Evolutionary conservation across 2,329 filamentous ascomycete genomes (phyloP), one percentile per base, ranked within the genome.

Genomic region (Calonectria fujianensis): DNA sequence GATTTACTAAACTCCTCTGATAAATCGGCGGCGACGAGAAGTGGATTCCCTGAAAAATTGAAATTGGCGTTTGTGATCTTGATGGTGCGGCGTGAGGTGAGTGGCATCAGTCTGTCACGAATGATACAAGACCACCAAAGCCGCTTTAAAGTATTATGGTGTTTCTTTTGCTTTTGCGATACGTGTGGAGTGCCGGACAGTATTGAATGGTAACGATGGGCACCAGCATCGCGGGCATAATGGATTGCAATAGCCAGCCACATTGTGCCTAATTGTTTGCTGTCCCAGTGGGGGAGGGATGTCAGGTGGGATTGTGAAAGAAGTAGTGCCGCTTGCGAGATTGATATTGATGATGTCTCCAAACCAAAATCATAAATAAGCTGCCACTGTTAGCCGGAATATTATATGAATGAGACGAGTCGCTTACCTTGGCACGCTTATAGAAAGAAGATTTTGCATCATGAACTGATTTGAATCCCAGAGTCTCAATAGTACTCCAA

Each of bases 81-180:
- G 45, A 75, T 68, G 31, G 52, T 73, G 8, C 61, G 67, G 18
- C 74, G 74, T n/a, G 74, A 73, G 16, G 70, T 70, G 14, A 76
- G 45, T 7, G 75, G 72, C 61, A 75, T 70, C 2, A 75, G 32
- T 9, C 75, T 51, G 11, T 81, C 79, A 18, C 79, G 80, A 20
- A 81, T 80, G 13, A 81, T 79, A 20, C 79, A 81, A 31, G 77
- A 81, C 79, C 79, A 81, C 79, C 79, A 81, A 0, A 81, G 54
- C 0, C 79, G 72, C 14, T 81, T 81, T 2, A 81, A 70, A 0
- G 75, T 77, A 14, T 75, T 80, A 18, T 72, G 69, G 0, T 74
- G 66, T 1, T 80, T 81, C 0, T 73, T 70, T 11, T 75, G 73
- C 24, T 72, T 73, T 0, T 72, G 59, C 29, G 80, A 75, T 2